phyloP scores from a whole-genome alignment of 345 rosid species.

The Pelargonium nanum region DNA sequence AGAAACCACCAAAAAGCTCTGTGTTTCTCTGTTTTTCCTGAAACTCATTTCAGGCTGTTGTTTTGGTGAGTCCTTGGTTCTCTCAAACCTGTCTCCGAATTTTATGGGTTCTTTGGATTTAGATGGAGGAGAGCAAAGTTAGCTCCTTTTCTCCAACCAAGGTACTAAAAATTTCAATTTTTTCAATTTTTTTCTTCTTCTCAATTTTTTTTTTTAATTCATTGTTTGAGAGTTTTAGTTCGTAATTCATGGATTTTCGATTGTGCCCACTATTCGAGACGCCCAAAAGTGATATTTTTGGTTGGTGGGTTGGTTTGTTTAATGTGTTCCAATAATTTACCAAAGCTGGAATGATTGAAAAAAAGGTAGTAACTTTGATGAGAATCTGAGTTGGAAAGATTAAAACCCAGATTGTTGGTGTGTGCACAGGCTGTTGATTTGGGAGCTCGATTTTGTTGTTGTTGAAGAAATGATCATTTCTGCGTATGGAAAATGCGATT shows the following conservation, averaged over 20 bases:
- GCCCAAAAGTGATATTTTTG: too few species aligned
- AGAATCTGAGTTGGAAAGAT: too few species aligned
- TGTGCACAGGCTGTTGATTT: background rate
- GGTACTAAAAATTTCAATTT: conserved; percentile 12
- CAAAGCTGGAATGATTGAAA: too few species aligned
- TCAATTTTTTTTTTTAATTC: background rate
- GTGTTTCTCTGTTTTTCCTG: too few species aligned
- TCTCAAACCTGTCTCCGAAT: background rate
- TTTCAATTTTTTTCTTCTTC: background rate
- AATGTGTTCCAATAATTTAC: too few species aligned
- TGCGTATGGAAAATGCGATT: conserved; percentile 14
- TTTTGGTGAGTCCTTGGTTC: background rate
- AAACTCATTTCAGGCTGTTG: background rate
- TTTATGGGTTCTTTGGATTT: conserved; percentile 17
- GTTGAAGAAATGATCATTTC: conserved; percentile 2
- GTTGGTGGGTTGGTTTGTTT: too few species aligned
- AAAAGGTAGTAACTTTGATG: too few species aligned
- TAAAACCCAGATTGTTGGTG: background rate
- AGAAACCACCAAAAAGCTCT: background rate
- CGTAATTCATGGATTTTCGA: too few species aligned
- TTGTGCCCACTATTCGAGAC: too few species aligned
- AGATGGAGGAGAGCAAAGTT: conserved; percentile 17
- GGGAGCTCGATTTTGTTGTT: background rate
- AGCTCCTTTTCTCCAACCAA: conserved; percentile 22
- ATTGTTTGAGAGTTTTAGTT: background rate